Percentiles rank a stretch among this genome's conserved stretches.
Evolutionary conservation across 2,329 filamentous ascomycete species (phyloP).

Genomic region (Colletotrichum sp.): DNA sequence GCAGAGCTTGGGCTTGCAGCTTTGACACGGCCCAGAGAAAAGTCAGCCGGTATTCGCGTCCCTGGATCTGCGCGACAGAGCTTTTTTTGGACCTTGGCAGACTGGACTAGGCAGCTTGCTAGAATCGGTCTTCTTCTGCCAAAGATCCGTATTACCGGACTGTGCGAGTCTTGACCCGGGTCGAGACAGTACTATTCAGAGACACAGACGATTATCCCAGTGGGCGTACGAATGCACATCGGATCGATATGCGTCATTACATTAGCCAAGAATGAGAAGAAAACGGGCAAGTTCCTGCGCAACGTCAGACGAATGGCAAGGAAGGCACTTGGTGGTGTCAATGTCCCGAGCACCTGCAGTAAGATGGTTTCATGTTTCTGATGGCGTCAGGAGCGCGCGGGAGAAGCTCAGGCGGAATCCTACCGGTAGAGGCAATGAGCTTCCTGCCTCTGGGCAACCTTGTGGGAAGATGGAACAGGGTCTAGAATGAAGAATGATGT

Average conservation of each 20-base stretch:
- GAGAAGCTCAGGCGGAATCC: not conserved
- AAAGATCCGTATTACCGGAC: not conserved
- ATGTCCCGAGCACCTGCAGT: constrained; percentile 4
- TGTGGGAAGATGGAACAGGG: not conserved
- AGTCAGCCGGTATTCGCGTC: not conserved
- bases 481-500: not conserved
- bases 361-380: constrained; percentile 13
- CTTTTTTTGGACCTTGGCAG: not conserved
- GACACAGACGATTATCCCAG: not conserved
- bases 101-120: not conserved
- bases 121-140: not conserved
- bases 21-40: not conserved
- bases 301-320: constrained; percentile 1
- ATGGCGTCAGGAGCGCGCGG: constrained; percentile 16
- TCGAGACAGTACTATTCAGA: not conserved
- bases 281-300: not conserved
- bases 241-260: constrained; percentile 1
- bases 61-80: not conserved
- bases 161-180: not conserved
- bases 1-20: not conserved
- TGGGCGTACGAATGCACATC: not conserved
- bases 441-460: not conserved
- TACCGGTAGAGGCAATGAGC: not conserved
- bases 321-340: not conserved
- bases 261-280: not conserved